Conservation (phyloP, 805 yeast genomes). For the Kodamaea kakaduensis region DNA sequence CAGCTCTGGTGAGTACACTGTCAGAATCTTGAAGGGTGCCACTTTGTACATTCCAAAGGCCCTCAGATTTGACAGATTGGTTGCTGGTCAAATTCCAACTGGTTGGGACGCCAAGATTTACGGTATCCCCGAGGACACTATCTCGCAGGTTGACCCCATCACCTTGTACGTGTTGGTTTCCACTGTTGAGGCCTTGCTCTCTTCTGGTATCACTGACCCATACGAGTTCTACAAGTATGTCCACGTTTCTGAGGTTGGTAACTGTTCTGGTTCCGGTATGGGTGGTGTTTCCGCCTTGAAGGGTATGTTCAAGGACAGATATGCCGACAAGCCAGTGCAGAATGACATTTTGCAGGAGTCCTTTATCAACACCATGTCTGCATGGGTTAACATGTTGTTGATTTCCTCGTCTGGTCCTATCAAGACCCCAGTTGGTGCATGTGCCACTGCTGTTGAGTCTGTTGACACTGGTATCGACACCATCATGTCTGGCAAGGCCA, state of each 20-base stretch:
- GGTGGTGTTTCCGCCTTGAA: slow-evolving; percentile 98
- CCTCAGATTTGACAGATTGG: slow-evolving; percentile 66
- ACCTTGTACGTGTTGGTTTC: slow-evolving; percentile 90
- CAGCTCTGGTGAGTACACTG: slow-evolving; percentile 90
- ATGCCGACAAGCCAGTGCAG: slow-evolving; percentile 88
- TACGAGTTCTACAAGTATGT: slow-evolving; percentile 98
- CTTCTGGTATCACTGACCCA: slow-evolving; percentile 97
- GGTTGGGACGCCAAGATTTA: slow-evolving; percentile 97
- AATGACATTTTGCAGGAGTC: slow-evolving; percentile 97
- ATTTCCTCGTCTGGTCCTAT: slow-evolving; percentile 97
- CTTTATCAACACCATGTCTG: slow-evolving; percentile 97
- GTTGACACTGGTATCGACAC: slow-evolving; percentile 95
- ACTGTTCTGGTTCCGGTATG: slow-evolving; percentile 99
- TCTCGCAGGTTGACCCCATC: slow-evolving; percentile 93
- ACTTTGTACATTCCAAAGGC: slow-evolving; percentile 88
- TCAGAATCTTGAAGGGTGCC: slow-evolving; percentile 89
- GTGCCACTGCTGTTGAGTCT: slow-evolving; percentile 98
- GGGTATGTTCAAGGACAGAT: slow-evolving; percentile 97
- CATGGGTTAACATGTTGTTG: slow-evolving; percentile 99
- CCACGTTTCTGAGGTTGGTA: slow-evolving; percentile 97
- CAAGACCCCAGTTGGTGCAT: slow-evolving; percentile 99
- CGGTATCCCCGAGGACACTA: slow-evolving; percentile 92
- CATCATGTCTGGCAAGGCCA: slow-evolving; percentile 88
- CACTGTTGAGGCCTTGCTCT: slow-evolving; percentile 88
- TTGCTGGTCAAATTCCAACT: slow-evolving; percentile 93